Conservation (phyloP, 192 early-diverging fungal species). For the Coemansia sp. region DNA sequence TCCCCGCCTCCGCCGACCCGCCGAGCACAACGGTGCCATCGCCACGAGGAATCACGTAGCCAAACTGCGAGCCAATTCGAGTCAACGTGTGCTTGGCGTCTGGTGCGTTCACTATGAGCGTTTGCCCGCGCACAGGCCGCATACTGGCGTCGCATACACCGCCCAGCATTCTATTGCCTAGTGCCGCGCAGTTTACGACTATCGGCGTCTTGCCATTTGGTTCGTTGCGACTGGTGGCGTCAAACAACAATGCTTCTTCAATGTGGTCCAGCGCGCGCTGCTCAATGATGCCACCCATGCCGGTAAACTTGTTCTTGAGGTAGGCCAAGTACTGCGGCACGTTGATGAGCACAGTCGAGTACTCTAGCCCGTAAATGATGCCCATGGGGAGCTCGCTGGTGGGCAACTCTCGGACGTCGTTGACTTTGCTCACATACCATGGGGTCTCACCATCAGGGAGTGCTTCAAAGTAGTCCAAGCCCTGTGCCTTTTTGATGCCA, state of each 20-base stretch:
- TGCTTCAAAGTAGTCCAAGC: constrained; percentile 21
- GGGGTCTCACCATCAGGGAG: constrained; percentile 4
- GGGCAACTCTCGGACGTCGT: constrained; percentile 11
- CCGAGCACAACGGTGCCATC: constrained; percentile 49
- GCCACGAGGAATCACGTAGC: constrained; percentile 51
- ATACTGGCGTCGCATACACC: constrained; percentile 75
- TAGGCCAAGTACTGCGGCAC: constrained; percentile 43
- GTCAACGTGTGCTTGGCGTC: constrained; percentile 67
- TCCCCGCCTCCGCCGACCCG: constrained; percentile 29
- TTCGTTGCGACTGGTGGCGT: neutral
- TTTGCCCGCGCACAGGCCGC: constrained; percentile 83
- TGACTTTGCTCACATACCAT: constrained; percentile 22
- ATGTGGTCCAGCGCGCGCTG: constrained; percentile 21
- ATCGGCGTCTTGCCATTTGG: constrained; percentile 18
- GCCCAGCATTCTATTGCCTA: constrained; percentile 65
- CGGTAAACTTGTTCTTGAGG: constrained; percentile 20
- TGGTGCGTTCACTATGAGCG: constrained; percentile 72
- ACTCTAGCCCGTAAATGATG: constrained; percentile 28
- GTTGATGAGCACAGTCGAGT: constrained; percentile 40
- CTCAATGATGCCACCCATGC: constrained; percentile 20
- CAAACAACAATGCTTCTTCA: constrained; percentile 13
- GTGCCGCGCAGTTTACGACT: constrained; percentile 81
- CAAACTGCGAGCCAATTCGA: constrained; percentile 33
- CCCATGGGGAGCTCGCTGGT: constrained; percentile 16
- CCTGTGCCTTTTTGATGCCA: constrained; percentile 26